A percentile compares a stretch with the other conserved stretches of the same genome.
Evolutionary conservation across 75 land plant species (phyloP).

Genomic region (Pinus albicaulis): DNA sequence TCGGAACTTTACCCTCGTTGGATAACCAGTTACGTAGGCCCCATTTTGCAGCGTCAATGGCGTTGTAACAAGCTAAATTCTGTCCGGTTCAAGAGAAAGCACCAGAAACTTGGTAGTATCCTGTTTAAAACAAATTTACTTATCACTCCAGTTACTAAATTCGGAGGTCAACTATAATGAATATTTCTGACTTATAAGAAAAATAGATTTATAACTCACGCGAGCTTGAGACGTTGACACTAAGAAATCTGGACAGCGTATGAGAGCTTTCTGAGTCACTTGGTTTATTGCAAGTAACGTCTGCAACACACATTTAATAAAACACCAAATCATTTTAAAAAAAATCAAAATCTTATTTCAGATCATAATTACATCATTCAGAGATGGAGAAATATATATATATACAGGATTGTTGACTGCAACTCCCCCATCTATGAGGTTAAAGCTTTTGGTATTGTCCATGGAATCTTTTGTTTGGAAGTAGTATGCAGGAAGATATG

Average conservation of each 20-base stretch:
- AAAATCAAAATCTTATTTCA: neutral
- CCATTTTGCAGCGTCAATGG: conserved; percentile 31
- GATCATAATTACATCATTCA: neutral
- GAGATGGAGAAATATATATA: neutral
- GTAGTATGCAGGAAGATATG: conserved; percentile 41
- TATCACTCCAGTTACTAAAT: neutral
- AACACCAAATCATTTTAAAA: neutral
- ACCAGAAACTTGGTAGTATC: conserved; percentile 26
- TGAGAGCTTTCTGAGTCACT: neutral
- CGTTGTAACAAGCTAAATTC: conserved; percentile 6
- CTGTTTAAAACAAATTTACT: neutral
- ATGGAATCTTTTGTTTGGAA: conserved; percentile 17
- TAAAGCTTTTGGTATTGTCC: conserved; percentile 6
- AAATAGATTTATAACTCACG: neutral
- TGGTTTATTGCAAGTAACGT: neutral
- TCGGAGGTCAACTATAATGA: neutral
- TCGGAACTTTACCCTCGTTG: conserved; percentile 21
- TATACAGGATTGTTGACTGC: conserved; percentile 51
- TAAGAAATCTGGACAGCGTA: neutral
- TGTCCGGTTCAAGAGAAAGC: conserved; percentile 34
- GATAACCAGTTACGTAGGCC: conserved; percentile 46
- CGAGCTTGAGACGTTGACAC: neutral
- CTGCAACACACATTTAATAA: neutral
- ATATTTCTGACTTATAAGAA: neutral
- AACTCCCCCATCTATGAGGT: conserved; percentile 54